A percentile compares a stretch with the other conserved stretches of the same genome.
Conservation (phyloP, 371 early-diverging fungal species). For the Circinella minor region DNA sequence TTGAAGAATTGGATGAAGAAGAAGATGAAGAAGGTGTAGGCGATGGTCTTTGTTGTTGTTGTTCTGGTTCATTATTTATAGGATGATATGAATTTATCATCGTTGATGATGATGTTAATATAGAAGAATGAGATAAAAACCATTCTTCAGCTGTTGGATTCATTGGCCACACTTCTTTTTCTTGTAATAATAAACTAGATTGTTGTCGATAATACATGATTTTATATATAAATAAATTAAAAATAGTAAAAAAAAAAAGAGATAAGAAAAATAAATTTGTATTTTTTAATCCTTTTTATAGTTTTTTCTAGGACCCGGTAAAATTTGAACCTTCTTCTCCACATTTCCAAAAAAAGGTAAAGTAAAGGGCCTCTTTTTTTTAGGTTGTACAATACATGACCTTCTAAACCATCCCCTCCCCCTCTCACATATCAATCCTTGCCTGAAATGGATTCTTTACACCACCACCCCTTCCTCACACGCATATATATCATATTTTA, state of each 20-base stretch:
- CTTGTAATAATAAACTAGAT: background rate
- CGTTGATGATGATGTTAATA: background rate
- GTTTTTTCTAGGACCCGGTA: background rate
- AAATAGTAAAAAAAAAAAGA: background rate
- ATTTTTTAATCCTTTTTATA: background rate
- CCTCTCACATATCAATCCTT: background rate
- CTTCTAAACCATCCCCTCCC: background rate
- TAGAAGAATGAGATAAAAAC: background rate
- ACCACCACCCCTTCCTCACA: background rate
- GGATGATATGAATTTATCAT: too few species aligned
- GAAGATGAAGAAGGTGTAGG: slow-evolving; percentile 14
- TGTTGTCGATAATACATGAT: background rate
- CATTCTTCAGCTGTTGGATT: slow-evolving; percentile 6
- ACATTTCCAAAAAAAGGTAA: background rate
- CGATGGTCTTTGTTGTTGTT: slow-evolving; percentile 3
- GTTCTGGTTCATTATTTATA: too few species aligned
- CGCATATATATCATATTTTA: background rate
- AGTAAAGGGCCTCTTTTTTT: background rate
- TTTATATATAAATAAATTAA: background rate
- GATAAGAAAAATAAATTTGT: background rate
- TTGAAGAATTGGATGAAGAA: slow-evolving; percentile 1
- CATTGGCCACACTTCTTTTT: slow-evolving; percentile 1
- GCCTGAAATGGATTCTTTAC: background rate
- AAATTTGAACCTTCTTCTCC: background rate
- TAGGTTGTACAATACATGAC: background rate